These are phyloP conservation scores for Sugiyamaella smithiae DNA, from an alignment of 805 yeast species.

Conservation along the genomic window DNA sequence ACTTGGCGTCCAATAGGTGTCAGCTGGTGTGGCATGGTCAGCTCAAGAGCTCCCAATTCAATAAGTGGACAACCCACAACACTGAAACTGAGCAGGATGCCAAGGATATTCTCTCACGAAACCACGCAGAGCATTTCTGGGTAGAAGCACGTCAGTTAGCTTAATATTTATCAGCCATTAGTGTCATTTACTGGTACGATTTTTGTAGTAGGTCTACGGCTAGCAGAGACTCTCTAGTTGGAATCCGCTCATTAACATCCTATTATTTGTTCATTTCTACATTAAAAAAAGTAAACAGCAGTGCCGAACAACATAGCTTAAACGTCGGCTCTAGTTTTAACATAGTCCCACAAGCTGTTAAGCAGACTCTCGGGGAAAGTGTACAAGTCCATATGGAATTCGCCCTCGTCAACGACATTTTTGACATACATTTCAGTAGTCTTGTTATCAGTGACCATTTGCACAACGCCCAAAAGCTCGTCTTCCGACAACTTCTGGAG, in stretches of 20 bases:
- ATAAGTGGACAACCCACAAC: conserved; percentile 65
- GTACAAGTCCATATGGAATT: conserved; percentile 92
- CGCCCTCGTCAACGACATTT: conserved; percentile 95
- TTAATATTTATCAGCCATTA: no score
- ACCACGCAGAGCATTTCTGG: conserved; percentile 61
- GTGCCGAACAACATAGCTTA: conserved; percentile 8
- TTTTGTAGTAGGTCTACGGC: no score
- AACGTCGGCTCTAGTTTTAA: conserved; percentile 56
- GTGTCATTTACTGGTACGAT: no score
- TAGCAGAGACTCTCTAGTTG: conserved; percentile 61
- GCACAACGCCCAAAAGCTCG: conserved; percentile 90
- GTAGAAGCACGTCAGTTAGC: conserved; percentile 33
- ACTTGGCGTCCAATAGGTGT: conserved; percentile 46
- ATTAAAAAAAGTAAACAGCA: neutral
- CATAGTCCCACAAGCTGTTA: conserved; percentile 93
- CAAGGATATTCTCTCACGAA: conserved; percentile 45
- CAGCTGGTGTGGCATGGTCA: conserved; percentile 70
- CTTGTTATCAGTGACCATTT: conserved; percentile 94
- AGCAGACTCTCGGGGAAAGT: conserved; percentile 88
- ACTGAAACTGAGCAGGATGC: conserved; percentile 53
- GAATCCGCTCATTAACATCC: conserved; percentile 28
- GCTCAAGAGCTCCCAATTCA: conserved; percentile 50
- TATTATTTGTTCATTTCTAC: conserved; percentile 6
- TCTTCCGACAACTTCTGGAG: conserved; percentile 87
- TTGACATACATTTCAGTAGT: conserved; percentile 94